Conservation (phyloP, 257 asterid genomes). For the Solanum rostratum region DNA sequence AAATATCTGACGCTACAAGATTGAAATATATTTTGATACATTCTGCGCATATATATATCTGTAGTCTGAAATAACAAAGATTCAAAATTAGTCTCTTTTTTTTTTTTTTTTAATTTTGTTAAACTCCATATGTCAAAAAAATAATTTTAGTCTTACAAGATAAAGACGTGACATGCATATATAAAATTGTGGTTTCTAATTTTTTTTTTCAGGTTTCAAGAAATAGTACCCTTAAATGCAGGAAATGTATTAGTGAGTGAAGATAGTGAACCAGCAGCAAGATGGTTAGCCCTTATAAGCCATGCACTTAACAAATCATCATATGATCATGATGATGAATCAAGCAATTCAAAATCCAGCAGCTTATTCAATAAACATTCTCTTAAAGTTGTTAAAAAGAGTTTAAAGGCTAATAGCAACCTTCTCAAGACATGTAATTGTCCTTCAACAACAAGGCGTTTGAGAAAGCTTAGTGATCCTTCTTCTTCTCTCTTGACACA, state of each 20-base stretch:
- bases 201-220: conserved; percentile 65
- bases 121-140: too few species aligned
- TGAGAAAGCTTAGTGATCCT: conserved; percentile 30
- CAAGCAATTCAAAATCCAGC: conserved; percentile 20
- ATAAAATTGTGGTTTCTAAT: background rate
- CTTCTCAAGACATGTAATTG: conserved; percentile 59
- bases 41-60: background rate
- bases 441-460: conserved; percentile 11
- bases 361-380: conserved; percentile 44
- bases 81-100: background rate
- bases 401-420: conserved; percentile 32
- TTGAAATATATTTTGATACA: background rate
- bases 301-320: conserved; percentile 68
- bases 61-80: background rate
- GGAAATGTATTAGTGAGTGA: conserved; percentile 80
- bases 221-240: conserved; percentile 83
- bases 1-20: background rate
- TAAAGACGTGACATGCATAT: background rate
- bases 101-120: too few species aligned
- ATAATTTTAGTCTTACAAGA: background rate
- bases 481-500: conserved; percentile 5
- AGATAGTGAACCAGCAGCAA: conserved; percentile 90
- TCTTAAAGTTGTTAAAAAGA: conserved; percentile 45
- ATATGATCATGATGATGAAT: conserved; percentile 24
- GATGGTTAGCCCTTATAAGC: conserved; percentile 82